Evolutionary conservation across 2,329 filamentous ascomycete species (phyloP).

Genomic region (Diaporthe citri): DNA sequence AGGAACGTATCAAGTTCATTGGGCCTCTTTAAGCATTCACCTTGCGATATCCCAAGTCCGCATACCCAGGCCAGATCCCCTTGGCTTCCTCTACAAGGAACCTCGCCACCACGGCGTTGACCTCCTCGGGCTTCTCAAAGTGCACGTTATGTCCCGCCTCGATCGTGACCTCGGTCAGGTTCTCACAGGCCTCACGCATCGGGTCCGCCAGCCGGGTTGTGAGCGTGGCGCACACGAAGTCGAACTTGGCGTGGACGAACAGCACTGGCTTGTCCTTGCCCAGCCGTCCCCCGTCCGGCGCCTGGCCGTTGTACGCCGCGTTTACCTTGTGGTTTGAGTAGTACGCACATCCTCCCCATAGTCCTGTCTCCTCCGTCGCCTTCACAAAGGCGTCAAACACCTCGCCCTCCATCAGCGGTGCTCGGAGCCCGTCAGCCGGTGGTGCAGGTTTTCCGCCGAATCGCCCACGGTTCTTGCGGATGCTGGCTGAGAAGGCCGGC

Average conservation of each 20-base stretch:
- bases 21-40: not conserved
- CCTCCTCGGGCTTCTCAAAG: slow-evolving; percentile 45
- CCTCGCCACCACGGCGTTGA: slow-evolving; percentile 45
- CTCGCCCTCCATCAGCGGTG: slow-evolving; percentile 25
- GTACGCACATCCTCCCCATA: slow-evolving; percentile 43
- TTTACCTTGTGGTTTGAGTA: slow-evolving; percentile 60
- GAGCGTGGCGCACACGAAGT: slow-evolving; percentile 53
- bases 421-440: not conserved
- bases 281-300: slow-evolving; percentile 49
- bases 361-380: slow-evolving; percentile 55
- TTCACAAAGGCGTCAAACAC: slow-evolving; percentile 40
- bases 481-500: slow-evolving; percentile 11
- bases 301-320: slow-evolving; percentile 50
- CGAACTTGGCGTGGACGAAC: slow-evolving; percentile 53
- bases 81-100: slow-evolving; percentile 24
- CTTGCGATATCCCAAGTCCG: not conserved
- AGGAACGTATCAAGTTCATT: not conserved
- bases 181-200: slow-evolving; percentile 50
- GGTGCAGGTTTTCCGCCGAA: slow-evolving; percentile 31
- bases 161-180: slow-evolving; percentile 54
- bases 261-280: slow-evolving; percentile 48
- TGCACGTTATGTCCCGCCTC: slow-evolving; percentile 52
- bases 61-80: not conserved
- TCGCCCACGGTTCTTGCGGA: slow-evolving; percentile 42
- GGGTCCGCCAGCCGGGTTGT: slow-evolving; percentile 49